Evolutionary conservation across 306 rosid species (phyloP).

Genomic region (Ormosia semicastrata): DNA sequence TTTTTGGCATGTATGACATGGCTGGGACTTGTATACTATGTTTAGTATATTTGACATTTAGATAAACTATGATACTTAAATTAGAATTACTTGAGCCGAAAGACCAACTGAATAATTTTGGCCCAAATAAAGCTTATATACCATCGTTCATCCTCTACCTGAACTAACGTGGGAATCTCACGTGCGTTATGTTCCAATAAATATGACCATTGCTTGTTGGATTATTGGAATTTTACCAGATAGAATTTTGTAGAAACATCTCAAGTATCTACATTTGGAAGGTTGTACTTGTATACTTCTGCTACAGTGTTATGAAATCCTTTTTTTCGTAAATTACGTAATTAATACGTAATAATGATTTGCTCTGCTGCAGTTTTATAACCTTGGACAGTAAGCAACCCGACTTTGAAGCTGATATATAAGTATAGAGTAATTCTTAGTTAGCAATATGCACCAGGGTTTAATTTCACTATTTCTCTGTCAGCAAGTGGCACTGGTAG

Average conservation of each 20-base stretch:
- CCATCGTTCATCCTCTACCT: too few relatives aligned
- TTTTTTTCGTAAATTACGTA: not conserved
- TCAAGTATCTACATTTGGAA: not conserved
- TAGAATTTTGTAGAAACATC: not conserved
- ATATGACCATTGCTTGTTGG: not conserved
- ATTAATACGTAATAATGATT: not conserved
- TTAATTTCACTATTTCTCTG: not conserved
- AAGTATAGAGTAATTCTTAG: not conserved
- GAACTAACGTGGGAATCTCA: too few relatives aligned
- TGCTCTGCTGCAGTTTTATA: not conserved
- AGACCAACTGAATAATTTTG: too few relatives aligned
- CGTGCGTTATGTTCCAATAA: too few relatives aligned
- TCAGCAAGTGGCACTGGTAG: not conserved
- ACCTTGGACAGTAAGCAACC: not conserved
- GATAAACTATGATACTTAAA: too few relatives aligned
- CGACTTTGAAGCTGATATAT: not conserved
- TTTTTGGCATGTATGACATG: too few relatives aligned
- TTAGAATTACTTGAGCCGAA: too few relatives aligned
- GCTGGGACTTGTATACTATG: too few relatives aligned
- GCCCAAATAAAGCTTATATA: too few relatives aligned
- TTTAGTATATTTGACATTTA: too few relatives aligned
- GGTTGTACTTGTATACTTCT: not conserved
- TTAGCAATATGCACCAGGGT: not conserved
- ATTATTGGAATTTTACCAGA: conserved; percentile 24
- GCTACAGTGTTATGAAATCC: not conserved